Evolutionary conservation across 1,284 basidiomycete genomes (phyloP), one percentile per base, ranked within the genome.

Genomic region (Ceratobasidium papillatum): DNA sequence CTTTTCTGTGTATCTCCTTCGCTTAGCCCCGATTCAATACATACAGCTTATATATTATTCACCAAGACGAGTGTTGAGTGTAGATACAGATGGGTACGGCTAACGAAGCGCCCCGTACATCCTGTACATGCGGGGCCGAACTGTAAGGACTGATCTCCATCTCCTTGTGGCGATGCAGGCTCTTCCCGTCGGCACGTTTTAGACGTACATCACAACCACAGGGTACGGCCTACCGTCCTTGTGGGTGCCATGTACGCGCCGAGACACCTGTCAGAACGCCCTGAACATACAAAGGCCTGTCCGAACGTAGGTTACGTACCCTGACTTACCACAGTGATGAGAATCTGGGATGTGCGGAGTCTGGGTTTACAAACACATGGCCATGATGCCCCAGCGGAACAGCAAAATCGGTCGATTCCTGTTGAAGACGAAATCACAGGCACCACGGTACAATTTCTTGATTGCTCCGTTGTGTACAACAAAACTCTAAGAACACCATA

Each of bases 281-380:
- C 14, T 38, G 36, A n/a, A 61, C 32, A 36, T 61, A 5, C 58
- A 41, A 38, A 61, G 38, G 32, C 19, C 34, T 61, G 34, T 38
- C 22, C n/a, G 58, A 27, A 22, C 58, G n/a, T 38, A 61, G 22
- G 4, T 61, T 27, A 32, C 22, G 58, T 61, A 61, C 58, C 34
- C 58, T 38, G 58, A 17, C 32, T 61, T 61, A 36, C 58, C 34
- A 61, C 56, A 25, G 68, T 56, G 56, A 14, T 41, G n/a, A 45
- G 19, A 45, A 19, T 45, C 43, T 19, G 43, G 8, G 43, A 45
- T 19, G 43, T 45, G 19, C 43, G 19, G 19, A 45, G 43, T 45
- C 43, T 19, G 43, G 8, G 43, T 9, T 45, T 8, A 9, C 43
- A 45, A 45, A 19, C n/a, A n/a, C n/a, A n/a, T n/a, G n/a, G n/a